Evolutionary conservation across 257 asterid species (phyloP).

Genomic region (Lycium barbarum): DNA sequence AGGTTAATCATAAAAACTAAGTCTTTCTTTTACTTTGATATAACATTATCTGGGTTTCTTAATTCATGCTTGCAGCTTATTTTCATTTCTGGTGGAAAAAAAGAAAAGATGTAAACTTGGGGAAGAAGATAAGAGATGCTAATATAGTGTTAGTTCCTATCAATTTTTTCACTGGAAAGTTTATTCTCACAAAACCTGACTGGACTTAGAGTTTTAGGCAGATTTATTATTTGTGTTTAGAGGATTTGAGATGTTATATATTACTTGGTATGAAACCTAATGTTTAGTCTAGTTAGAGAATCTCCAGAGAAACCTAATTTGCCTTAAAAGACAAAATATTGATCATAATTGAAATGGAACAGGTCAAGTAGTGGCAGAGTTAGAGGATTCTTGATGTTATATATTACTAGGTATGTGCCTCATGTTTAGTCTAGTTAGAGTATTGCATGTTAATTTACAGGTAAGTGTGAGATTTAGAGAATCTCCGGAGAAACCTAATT

Average conservation of each 20-base stretch:
- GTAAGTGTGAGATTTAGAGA: conserved; percentile 16
- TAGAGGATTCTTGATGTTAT: background rate
- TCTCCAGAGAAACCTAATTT: background rate
- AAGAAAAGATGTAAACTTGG: background rate
- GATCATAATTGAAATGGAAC: background rate
- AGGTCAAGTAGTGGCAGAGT: background rate
- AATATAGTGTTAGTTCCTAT: background rate
- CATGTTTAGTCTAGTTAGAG: background rate
- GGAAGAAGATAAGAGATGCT: background rate
- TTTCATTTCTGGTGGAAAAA: background rate
- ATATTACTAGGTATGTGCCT: background rate
- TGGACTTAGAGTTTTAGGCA: conserved; percentile 7
- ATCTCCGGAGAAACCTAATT: background rate
- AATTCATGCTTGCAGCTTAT: background rate
- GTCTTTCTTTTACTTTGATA: background rate
- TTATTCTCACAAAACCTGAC: background rate
- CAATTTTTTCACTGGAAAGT: background rate
- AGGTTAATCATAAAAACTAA: background rate
- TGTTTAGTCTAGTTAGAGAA: background rate
- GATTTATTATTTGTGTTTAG: conserved; percentile 10
- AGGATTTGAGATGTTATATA: background rate
- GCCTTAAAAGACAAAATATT: background rate
- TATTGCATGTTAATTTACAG: background rate
- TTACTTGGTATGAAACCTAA: background rate
- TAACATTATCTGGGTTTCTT: background rate